Evolutionary conservation across 805 yeast species (phyloP).

Genomic region (Ogataea sp.): DNA sequence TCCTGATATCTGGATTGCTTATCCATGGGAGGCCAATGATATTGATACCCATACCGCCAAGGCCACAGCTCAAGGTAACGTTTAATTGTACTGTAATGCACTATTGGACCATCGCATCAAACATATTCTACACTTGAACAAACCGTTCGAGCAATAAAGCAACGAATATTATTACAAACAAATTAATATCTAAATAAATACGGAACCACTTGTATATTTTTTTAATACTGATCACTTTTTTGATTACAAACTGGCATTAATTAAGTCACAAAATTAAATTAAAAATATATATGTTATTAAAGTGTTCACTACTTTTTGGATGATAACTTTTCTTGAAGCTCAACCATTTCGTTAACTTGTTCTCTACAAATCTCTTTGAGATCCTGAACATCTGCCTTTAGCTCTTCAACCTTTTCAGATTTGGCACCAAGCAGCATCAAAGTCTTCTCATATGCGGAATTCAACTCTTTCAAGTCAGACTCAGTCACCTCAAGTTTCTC

Average conservation of each 20-base stretch:
- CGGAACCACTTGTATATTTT: too few relatives aligned
- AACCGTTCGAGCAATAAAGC: too few relatives aligned
- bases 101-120: neutral
- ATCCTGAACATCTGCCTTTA: constrained; percentile 82
- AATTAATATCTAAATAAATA: too few relatives aligned
- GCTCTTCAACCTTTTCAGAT: constrained; percentile 76
- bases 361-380: constrained; percentile 74
- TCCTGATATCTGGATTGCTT: constrained; percentile 77
- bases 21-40: constrained; percentile 85
- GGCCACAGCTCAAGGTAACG: constrained; percentile 63
- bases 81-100: neutral
- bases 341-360: constrained; percentile 85
- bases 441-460: constrained; percentile 33
- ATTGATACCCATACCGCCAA: constrained; percentile 66
- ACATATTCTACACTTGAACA: too few relatives aligned
- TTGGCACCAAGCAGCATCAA: constrained; percentile 78
- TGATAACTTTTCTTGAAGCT: constrained; percentile 33
- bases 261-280: too few relatives aligned
- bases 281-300: too few relatives aligned
- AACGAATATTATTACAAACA: too few relatives aligned
- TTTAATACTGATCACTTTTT: too few relatives aligned
- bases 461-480: constrained; percentile 10
- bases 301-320: neutral
- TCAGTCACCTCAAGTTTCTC: constrained; percentile 14
- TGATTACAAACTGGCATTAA: too few relatives aligned